Conservation (phyloP, 768 basidiomycete genomes). For the Clitopilus hobsonii region DNA sequence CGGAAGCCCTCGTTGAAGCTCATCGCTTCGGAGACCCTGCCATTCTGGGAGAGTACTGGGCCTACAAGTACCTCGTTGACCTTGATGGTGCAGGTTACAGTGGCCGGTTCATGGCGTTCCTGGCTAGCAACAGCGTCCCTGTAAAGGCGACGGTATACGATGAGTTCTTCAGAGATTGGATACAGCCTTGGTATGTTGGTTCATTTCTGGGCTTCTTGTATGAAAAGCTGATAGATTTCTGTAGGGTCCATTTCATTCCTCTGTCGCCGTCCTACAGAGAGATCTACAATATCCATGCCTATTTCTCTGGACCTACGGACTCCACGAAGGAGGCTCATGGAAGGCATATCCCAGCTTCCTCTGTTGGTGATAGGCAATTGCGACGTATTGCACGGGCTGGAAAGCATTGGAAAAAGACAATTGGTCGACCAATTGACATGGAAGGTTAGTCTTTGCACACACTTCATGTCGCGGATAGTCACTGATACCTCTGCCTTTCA, state of each 20-base stretch:
- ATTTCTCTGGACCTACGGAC: constrained; percentile 81
- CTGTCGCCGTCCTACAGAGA: constrained; percentile 83
- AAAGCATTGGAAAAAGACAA: constrained; percentile 86
- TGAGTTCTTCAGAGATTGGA: constrained; percentile 89
- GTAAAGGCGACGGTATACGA: constrained; percentile 89
- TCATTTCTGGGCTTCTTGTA: not conserved
- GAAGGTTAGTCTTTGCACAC: constrained; percentile 59
- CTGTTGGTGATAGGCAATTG: constrained; percentile 68
- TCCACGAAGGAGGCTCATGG: constrained; percentile 49
- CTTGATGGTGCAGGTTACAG: constrained; percentile 96
- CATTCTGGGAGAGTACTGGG: constrained; percentile 83
- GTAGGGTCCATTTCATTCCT: constrained; percentile 93
- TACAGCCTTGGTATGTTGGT: constrained; percentile 67
- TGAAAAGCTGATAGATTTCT: not conserved
- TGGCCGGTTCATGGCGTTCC: constrained; percentile 79
- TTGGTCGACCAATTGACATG: constrained; percentile 85
- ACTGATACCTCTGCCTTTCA: not conserved
- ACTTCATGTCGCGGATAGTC: not conserved
- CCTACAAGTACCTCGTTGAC: constrained; percentile 89
- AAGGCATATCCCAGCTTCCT: constrained; percentile 30
- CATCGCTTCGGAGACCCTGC: constrained; percentile 75
- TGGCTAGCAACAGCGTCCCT: constrained; percentile 85
- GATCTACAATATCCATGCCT: constrained; percentile 91
- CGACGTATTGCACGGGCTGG: constrained; percentile 86
- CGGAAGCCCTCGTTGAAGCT: constrained; percentile 53